A percentile compares a stretch with the other conserved stretches of the same genome.
Evolutionary conservation across 1,284 basidiomycete species (phyloP).

Genomic region (Mycena citricolor): DNA sequence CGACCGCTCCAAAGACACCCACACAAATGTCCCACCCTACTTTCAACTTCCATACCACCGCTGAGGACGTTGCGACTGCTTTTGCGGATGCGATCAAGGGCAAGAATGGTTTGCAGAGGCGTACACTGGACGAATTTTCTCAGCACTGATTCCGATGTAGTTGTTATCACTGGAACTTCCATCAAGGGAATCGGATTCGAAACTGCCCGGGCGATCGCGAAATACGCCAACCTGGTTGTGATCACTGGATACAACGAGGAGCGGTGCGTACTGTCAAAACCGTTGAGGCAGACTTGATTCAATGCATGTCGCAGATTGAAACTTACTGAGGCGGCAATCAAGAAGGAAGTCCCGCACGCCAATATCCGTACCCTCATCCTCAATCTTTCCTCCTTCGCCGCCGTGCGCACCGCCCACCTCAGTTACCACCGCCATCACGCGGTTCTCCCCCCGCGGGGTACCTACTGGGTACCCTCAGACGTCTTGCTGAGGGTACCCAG

Average conservation of each 20-base stretch:
- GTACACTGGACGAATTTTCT: neutral
- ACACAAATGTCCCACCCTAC: too few relatives aligned
- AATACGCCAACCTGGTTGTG: neutral
- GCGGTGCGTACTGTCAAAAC: neutral
- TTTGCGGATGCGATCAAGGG: conserved; percentile 1
- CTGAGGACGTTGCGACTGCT: neutral
- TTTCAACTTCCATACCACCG: neutral
- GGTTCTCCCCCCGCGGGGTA: too few relatives aligned
- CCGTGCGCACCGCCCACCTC: too few relatives aligned
- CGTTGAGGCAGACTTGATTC: too few relatives aligned
- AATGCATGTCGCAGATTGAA: conserved; percentile 3
- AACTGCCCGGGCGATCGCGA: neutral
- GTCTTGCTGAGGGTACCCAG: too few relatives aligned
- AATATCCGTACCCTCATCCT: conserved; percentile 11
- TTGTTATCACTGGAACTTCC: conserved; percentile 1
- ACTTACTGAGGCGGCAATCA: conserved; percentile 8
- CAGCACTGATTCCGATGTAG: neutral
- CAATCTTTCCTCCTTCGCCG: conserved; percentile 8
- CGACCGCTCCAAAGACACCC: too few relatives aligned
- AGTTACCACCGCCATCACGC: too few relatives aligned
- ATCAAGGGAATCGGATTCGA: neutral
- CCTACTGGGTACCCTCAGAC: too few relatives aligned
- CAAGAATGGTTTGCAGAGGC: conserved; percentile 1
- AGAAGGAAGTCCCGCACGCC: conserved; percentile 6
- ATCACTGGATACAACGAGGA: conserved; percentile 1